phyloP scores from a whole-genome alignment of 805 yeast species.

The Tetrapisispora phaffii region DNA sequence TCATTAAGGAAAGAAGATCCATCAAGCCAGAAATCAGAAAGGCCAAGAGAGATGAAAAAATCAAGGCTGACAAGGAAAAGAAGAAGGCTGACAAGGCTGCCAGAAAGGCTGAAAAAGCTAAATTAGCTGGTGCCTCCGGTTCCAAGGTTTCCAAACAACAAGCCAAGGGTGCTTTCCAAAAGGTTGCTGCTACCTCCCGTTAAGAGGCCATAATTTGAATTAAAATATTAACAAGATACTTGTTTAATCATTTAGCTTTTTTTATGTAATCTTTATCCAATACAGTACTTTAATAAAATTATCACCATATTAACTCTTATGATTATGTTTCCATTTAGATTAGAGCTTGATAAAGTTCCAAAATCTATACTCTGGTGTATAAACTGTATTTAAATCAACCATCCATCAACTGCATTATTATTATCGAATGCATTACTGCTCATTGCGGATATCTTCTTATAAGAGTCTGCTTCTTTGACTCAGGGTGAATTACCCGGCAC shows the following conservation, averaged over 20 bases:
- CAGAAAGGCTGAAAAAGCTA: constrained; percentile 91
- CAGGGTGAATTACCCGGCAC: too few relatives aligned
- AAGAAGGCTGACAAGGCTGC: constrained; percentile 87
- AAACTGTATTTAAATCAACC: too few relatives aligned
- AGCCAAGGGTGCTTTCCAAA: constrained; percentile 96
- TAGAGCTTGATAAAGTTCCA: too few relatives aligned
- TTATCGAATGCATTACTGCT: too few relatives aligned
- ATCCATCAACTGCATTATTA: too few relatives aligned
- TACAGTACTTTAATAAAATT: constrained; percentile 5
- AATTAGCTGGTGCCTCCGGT: constrained; percentile 66
- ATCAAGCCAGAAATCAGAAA: constrained; percentile 95
- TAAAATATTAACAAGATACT: background rate
- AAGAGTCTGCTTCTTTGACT: too few relatives aligned
- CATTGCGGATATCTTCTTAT: too few relatives aligned
- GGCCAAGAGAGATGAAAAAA: constrained; percentile 91
- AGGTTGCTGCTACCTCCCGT: constrained; percentile 95
- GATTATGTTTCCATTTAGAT: background rate
- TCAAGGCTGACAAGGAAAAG: constrained; percentile 73
- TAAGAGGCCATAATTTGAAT: constrained; percentile 33
- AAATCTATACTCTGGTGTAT: too few relatives aligned
- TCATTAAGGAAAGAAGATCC: constrained; percentile 95
- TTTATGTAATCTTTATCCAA: constrained; percentile 5
- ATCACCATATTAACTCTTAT: constrained; percentile 1
- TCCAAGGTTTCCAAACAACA: constrained; percentile 85
- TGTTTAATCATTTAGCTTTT: constrained; percentile 3